A percentile compares a stretch with the other conserved stretches of the same genome.
These are phyloP conservation scores for Talaromyces amestolkiae DNA, from an alignment of 2,329 filamentous ascomycete genomes.

Conservation along the genomic window DNA sequence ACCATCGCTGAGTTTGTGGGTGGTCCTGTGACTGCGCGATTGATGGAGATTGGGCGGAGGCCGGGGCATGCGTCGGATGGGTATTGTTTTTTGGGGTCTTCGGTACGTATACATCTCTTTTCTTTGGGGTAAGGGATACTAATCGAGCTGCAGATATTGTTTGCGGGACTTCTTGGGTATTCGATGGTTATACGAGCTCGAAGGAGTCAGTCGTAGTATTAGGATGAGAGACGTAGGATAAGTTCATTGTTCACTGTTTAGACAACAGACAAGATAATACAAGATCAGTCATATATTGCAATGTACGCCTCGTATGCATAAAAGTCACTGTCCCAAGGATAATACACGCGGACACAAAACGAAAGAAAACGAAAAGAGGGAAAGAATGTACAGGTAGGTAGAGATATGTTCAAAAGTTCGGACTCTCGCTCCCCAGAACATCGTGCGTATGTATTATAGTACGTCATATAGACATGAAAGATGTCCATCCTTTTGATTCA, in stretches of 20 bases:
- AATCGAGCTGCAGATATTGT: not conserved
- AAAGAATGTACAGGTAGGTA: conserved; percentile 7
- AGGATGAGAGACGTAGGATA: not conserved
- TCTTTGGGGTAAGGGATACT: not conserved
- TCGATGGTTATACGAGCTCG: not conserved
- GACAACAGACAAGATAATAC: not conserved
- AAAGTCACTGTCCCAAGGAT: not conserved
- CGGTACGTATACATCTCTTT: not conserved
- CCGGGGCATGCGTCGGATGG: not conserved
- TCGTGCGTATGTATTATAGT: not conserved
- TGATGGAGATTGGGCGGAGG: not conserved
- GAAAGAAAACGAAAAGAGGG: not conserved
- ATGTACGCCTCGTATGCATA: conserved; percentile 5
- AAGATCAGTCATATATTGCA: conserved; percentile 1
- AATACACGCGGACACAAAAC: not conserved
- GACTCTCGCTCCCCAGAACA: not conserved
- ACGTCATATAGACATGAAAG: conserved; percentile 5
- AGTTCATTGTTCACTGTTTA: not conserved
- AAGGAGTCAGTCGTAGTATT: not conserved
- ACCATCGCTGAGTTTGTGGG: not conserved
- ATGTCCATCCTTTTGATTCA: conserved; percentile 1
- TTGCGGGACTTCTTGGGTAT: not conserved
- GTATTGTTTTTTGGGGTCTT: not conserved
- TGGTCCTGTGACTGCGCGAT: not conserved
- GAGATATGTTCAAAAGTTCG: not conserved